Conservation (phyloP, 192 early-diverging fungal genomes). For the Backusella australiensis region DNA sequence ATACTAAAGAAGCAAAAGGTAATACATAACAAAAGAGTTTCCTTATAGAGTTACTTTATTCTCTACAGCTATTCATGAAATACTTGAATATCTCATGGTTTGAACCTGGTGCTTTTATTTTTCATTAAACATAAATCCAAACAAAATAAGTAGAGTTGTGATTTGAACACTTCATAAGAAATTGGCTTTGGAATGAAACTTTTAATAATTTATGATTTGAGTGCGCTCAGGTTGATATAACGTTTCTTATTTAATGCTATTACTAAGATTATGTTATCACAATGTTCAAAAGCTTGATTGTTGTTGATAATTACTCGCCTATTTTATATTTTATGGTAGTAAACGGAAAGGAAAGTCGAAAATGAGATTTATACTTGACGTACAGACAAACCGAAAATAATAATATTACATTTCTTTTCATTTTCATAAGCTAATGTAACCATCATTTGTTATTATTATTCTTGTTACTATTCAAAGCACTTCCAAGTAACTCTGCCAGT, state of each 20-base stretch:
- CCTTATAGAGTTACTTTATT: neutral
- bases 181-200: neutral
- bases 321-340: neutral
- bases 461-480: neutral
- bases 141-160: neutral
- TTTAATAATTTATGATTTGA: neutral
- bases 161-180: neutral
- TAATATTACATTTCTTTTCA: neutral
- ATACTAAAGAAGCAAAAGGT: neutral
- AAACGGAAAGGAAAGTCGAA: neutral
- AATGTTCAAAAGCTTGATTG: neutral
- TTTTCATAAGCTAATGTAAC: neutral
- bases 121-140: neutral
- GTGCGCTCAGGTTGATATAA: neutral
- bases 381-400: neutral
- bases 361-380: neutral
- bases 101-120: neutral
- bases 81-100: neutral
- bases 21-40: neutral
- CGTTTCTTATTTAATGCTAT: neutral
- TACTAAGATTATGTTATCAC: neutral
- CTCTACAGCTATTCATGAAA: neutral
- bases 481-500: neutral
- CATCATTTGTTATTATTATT: neutral
- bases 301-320: neutral